Conservation (phyloP, 2,329 filamentous ascomycete genomes). For the Fusarium solani-melongenae region DNA sequence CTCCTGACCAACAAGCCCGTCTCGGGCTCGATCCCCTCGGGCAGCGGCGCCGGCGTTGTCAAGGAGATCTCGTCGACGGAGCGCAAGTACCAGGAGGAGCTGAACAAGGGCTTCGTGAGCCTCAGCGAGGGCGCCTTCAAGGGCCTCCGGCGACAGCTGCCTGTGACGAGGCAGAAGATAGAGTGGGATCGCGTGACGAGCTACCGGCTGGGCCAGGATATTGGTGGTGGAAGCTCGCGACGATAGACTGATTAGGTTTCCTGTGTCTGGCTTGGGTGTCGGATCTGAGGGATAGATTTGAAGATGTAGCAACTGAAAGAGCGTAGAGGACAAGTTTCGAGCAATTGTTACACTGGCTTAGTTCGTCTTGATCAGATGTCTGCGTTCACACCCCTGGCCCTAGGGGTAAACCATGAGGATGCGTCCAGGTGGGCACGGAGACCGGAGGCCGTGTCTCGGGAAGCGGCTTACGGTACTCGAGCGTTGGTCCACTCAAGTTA, state of each 20-base stretch:
- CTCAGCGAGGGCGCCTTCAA: slow-evolving; percentile 97
- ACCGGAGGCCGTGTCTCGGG: not conserved
- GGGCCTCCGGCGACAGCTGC: slow-evolving; percentile 88
- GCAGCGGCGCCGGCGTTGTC: slow-evolving; percentile 74
- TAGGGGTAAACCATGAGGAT: not conserved
- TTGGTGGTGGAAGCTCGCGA: slow-evolving; percentile 72
- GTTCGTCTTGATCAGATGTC: not conserved
- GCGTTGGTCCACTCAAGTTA: not conserved
- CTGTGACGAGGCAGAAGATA: slow-evolving; percentile 97
- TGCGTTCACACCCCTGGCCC: not conserved
- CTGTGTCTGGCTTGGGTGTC: slow-evolving; percentile 2
- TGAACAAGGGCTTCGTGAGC: slow-evolving; percentile 89
- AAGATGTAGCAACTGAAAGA: not conserved
- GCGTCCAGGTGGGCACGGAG: not conserved
- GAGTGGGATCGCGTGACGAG: slow-evolving; percentile 99
- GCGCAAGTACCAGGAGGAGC: slow-evolving; percentile 94
- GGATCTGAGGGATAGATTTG: slow-evolving; percentile 28
- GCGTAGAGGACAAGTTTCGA: slow-evolving; percentile 19
- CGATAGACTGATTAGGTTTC: slow-evolving; percentile 37
- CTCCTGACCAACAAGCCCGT: slow-evolving; percentile 88
- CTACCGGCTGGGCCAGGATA: slow-evolving; percentile 86
- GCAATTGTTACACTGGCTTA: not conserved
- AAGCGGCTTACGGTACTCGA: not conserved
- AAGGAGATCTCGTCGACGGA: slow-evolving; percentile 83
- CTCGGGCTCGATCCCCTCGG: slow-evolving; percentile 68